Evolutionary conservation across 495 filamentous ascomycete genomes (phyloP).

Genomic region (Aspergillus funiculosus): DNA sequence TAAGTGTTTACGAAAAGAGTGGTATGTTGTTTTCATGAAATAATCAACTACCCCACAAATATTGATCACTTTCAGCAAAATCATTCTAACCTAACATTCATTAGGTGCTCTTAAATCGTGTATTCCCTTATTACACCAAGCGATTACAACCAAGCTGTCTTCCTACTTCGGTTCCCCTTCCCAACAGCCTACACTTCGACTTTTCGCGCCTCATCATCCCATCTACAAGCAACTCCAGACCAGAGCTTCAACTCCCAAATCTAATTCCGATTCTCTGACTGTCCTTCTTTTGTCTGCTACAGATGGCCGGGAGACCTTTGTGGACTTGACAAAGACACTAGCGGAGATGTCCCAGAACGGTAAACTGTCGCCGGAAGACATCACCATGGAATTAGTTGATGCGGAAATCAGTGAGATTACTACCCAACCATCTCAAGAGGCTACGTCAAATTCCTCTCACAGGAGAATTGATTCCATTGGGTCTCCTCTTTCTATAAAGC

Average conservation of each 20-base stretch:
- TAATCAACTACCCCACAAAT: no score
- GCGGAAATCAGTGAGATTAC: slow-evolving; percentile 68
- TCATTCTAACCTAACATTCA: slow-evolving; percentile 6
- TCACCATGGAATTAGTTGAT: slow-evolving; percentile 82
- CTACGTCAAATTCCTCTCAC: slow-evolving; percentile 1
- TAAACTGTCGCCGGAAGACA: slow-evolving; percentile 71
- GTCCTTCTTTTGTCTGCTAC: slow-evolving; percentile 84
- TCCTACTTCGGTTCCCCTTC: slow-evolving; percentile 69
- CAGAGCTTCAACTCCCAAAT: slow-evolving; percentile 4
- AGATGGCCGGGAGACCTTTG: slow-evolving; percentile 86
- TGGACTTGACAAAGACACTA: slow-evolving; percentile 91
- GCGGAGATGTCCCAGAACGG: slow-evolving; percentile 89
- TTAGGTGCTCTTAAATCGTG: slow-evolving; percentile 81
- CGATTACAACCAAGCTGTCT: slow-evolving; percentile 65
- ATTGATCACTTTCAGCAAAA: no score
- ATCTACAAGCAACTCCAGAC: slow-evolving; percentile 22
- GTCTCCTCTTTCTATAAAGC: slow-evolving; percentile 21
- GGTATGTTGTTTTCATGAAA: no score
- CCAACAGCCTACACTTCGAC: slow-evolving; percentile 57
- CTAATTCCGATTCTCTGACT: slow-evolving; percentile 50
- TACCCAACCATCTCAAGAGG: slow-evolving; percentile 29
- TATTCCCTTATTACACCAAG: slow-evolving; percentile 67
- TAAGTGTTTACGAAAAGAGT: slow-evolving; percentile 87
- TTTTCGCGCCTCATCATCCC: slow-evolving; percentile 68
- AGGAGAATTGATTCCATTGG: not conserved